Percentiles rank a stretch among this genome's conserved stretches.
Evolutionary conservation across 192 early-diverging fungal genomes (phyloP).

Genomic region (Entrophospora sp.): DNA sequence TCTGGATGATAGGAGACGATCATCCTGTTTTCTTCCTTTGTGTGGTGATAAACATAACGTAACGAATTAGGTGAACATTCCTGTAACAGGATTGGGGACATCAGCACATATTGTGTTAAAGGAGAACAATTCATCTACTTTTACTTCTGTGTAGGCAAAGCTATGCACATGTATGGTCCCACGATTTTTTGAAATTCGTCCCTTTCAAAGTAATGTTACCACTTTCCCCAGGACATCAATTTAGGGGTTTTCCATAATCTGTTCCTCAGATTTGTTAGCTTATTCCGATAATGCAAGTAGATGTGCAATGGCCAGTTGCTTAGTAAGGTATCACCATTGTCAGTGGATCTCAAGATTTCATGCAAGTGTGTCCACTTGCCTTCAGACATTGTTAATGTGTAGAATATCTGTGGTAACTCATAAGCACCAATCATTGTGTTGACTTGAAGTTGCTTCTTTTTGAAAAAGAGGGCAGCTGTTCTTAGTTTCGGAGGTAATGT

Average conservation of each 20-base stretch:
- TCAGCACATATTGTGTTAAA: neutral
- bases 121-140: neutral
- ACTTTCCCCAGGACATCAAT: neutral
- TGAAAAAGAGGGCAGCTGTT: no score
- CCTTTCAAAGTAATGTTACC: neutral
- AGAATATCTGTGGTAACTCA: neutral
- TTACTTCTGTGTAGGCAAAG: neutral
- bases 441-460: no score
- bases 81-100: neutral
- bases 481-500: no score
- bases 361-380: neutral
- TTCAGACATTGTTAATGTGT: neutral
- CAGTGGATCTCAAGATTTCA: neutral
- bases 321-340: neutral
- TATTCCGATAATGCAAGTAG: neutral
- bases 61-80: neutral
- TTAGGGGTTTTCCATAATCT: neutral
- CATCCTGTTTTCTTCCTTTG: neutral
- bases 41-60: neutral
- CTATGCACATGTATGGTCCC: neutral
- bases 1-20: neutral
- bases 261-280: neutral
- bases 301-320: neutral
- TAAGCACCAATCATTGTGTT: neutral
- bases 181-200: slow-evolving; percentile 6